These are phyloP conservation scores for Syzygium aqueum DNA, from an alignment of 345 rosid species.

Conservation along the genomic window DNA sequence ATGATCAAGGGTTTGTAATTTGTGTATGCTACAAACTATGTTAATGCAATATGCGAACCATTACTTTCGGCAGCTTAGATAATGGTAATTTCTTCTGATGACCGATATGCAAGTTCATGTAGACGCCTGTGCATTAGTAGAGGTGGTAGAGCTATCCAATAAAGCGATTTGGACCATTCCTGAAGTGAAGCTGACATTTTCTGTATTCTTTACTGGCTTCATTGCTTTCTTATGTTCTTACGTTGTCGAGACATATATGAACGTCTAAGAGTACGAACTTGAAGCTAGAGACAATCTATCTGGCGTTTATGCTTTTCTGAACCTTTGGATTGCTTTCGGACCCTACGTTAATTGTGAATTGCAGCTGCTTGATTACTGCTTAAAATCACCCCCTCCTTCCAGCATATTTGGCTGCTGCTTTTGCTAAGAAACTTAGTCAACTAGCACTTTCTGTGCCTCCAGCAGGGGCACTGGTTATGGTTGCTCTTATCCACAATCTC, in stretches of 20 bases:
- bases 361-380: conserved; percentile 95
- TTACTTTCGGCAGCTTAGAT: not conserved
- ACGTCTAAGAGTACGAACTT: not conserved
- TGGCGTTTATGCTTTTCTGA: not conserved
- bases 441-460: conserved; percentile 72
- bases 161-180: not conserved
- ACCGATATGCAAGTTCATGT: not conserved
- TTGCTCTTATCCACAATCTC: conserved; percentile 83
- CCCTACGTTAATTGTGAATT: not conserved
- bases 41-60: not conserved
- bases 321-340: not conserved
- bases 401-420: conserved; percentile 93
- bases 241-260: not conserved
- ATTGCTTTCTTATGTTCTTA: not conserved
- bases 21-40: not conserved
- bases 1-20: not conserved
- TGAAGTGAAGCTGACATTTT: not conserved
- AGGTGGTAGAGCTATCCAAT: not conserved
- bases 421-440: conserved; percentile 82
- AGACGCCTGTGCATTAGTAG: not conserved
- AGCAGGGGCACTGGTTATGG: conserved; percentile 69
- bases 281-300: not conserved
- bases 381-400: conserved; percentile 91
- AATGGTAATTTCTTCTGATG: not conserved
- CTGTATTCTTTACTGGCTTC: not conserved